A percentile compares a stretch with the other conserved stretches of the same genome.
These are phyloP conservation scores for Forsythia viridissima DNA, from an alignment of 257 asterid species.

Conservation along the genomic window DNA sequence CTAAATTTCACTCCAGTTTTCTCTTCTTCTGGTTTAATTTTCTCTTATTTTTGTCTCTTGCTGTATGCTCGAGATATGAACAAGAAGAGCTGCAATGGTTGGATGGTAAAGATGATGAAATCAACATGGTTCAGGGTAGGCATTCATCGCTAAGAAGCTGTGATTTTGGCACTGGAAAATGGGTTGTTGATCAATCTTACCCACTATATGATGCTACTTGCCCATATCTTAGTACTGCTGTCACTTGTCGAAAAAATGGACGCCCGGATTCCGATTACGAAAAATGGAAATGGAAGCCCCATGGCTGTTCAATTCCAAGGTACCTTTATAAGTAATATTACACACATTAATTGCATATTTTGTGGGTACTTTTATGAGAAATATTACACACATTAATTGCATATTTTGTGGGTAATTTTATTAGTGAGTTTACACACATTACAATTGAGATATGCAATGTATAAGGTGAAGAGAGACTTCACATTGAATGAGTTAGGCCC, in stretches of 20 bases:
- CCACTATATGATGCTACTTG: conserved; percentile 76
- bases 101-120: conserved; percentile 55
- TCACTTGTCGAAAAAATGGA: conserved; percentile 71
- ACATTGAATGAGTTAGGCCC: no score
- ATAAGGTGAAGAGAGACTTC: neutral
- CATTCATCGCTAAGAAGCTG: conserved; percentile 57
- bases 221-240: conserved; percentile 75
- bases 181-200: conserved; percentile 74
- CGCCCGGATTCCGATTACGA: conserved; percentile 90
- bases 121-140: conserved; percentile 48
- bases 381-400: neutral
- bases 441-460: neutral
- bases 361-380: neutral
- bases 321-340: conserved; percentile 6
- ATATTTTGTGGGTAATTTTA: neutral
- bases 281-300: conserved; percentile 83
- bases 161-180: conserved; percentile 71
- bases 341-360: neutral
- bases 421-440: neutral
- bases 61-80: conserved; percentile 42
- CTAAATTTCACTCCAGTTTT: conserved; percentile 17
- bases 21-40: conserved; percentile 21
- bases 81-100: conserved; percentile 62
- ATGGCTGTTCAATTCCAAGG: conserved; percentile 80
- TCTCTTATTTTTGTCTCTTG: conserved; percentile 25